Conservation (phyloP, 1,284 basidiomycete species). For the Ganoderma multipileum region DNA sequence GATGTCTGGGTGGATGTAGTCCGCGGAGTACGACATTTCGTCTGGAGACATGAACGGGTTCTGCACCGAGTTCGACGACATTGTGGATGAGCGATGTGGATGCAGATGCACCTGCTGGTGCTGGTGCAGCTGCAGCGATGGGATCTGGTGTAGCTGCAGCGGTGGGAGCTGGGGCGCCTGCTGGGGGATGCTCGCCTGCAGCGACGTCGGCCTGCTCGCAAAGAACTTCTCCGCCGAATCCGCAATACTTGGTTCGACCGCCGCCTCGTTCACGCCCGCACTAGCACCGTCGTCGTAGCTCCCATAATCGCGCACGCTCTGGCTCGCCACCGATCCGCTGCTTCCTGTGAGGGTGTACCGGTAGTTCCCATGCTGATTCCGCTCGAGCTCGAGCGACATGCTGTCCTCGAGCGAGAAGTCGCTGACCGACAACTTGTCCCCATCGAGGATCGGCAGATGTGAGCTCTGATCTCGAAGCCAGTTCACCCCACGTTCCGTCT, state of each 20-base stretch:
- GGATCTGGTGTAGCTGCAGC: background rate
- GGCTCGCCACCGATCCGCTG: slow-evolving; percentile 53
- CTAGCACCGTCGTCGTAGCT: slow-evolving; percentile 57
- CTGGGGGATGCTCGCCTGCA: slow-evolving; percentile 52
- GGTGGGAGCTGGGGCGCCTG: slow-evolving; percentile 50
- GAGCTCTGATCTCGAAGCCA: slow-evolving; percentile 88
- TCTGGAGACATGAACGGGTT: slow-evolving; percentile 29
- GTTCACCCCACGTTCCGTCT: slow-evolving; percentile 71
- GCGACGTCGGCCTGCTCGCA: slow-evolving; percentile 57
- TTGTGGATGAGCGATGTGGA: slow-evolving; percentile 46
- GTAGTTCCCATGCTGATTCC: slow-evolving; percentile 71
- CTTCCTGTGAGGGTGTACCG: slow-evolving; percentile 75
- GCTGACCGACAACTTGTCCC: slow-evolving; percentile 25
- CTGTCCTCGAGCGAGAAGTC: slow-evolving; percentile 34
- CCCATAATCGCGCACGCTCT: slow-evolving; percentile 54
- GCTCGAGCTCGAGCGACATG: slow-evolving; percentile 62
- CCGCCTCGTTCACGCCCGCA: slow-evolving; percentile 41
- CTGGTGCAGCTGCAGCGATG: background rate
- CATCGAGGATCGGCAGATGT: slow-evolving; percentile 52
- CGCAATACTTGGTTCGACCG: slow-evolving; percentile 27
- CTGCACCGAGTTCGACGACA: background rate
- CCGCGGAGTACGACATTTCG: slow-evolving; percentile 26
- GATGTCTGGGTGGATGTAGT: slow-evolving; percentile 48
- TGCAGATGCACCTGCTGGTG: slow-evolving; percentile 15
- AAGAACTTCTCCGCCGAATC: slow-evolving; percentile 28